phyloP scores from a whole-genome alignment of 1,284 basidiomycete species.

The Dichomitus squalens region DNA sequence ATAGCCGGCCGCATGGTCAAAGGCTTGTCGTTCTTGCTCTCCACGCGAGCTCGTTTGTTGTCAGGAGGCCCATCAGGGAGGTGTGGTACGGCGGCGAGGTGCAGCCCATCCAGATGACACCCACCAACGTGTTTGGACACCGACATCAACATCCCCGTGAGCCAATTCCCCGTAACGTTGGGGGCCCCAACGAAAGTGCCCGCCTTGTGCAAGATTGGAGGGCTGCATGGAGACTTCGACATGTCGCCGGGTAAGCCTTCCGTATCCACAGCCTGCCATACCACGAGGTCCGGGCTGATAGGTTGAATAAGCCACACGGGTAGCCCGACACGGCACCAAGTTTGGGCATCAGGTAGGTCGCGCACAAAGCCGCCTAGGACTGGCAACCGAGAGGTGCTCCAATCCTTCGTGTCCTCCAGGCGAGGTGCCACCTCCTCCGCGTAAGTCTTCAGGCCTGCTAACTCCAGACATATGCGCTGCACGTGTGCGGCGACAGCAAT shows the following conservation, averaged over 20 bases:
- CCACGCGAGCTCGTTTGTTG: not conserved
- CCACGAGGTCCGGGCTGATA: not conserved
- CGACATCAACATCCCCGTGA: not conserved
- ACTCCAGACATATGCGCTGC: slow-evolving; percentile 3
- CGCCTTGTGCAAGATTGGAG: not conserved
- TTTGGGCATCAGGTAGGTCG: not conserved
- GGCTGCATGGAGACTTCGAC: not conserved
- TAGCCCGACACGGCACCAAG: not conserved
- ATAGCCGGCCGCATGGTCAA: not conserved
- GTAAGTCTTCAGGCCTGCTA: not conserved
- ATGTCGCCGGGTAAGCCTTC: not conserved
- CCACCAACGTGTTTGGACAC: not conserved
- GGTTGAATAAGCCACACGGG: slow-evolving; percentile 3
- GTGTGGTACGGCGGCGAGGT: not conserved
- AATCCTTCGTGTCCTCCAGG: not conserved
- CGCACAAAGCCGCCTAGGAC: not conserved
- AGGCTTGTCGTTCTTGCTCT: not conserved
- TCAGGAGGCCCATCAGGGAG: not conserved
- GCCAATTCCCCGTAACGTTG: slow-evolving; percentile 5
- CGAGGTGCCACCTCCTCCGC: not conserved
- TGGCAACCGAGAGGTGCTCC: not conserved
- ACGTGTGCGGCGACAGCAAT: not conserved
- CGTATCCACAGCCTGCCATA: not conserved
- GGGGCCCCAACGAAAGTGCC: not conserved
- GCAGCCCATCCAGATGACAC: not conserved